A percentile compares a stretch with the other conserved stretches of the same genome.
Conservation (phyloP, 208 protist species). For the Crithidia fasciculata region DNA sequence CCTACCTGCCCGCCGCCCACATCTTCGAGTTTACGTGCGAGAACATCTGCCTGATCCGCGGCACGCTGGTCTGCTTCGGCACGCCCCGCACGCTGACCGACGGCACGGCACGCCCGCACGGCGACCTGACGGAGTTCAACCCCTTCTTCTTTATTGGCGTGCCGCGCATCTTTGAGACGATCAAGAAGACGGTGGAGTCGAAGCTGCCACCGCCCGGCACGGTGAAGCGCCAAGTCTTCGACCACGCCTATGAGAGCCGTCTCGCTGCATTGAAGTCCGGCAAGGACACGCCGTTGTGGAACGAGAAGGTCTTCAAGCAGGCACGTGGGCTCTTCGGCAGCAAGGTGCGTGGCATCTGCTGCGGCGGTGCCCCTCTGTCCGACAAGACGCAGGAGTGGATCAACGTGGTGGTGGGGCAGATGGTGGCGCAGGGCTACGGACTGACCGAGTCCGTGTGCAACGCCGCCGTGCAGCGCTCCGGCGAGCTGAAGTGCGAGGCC, state of each 20-base stretch:
- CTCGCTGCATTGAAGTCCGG: constrained; percentile 64
- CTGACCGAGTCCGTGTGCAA: constrained; percentile 91
- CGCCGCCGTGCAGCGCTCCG: constrained; percentile 61
- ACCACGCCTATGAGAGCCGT: constrained; percentile 68
- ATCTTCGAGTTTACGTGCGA: constrained; percentile 89
- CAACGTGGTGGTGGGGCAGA: constrained; percentile 68
- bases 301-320: constrained; percentile 82
- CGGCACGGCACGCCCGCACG: constrained; percentile 64
- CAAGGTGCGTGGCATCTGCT: constrained; percentile 66
- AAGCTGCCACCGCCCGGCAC: constrained; percentile 59
- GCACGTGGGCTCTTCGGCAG: constrained; percentile 65
- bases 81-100: constrained; percentile 83
- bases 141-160: constrained; percentile 87
- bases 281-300: constrained; percentile 86
- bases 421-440: constrained; percentile 88
- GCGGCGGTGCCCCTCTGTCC: constrained; percentile 85
- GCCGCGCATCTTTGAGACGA: constrained; percentile 87
- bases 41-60: constrained; percentile 69
- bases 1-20: constrained; percentile 92
- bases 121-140: constrained; percentile 79
- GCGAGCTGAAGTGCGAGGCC: constrained; percentile 70
- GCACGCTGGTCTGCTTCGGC: constrained; percentile 77
- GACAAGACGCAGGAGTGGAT: constrained; percentile 86
- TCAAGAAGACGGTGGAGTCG: constrained; percentile 86
- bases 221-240: constrained; percentile 76